A percentile compares a stretch with the other conserved stretches of the same genome.
phyloP scores from a whole-genome alignment of 345 rosid genomes.

The Erodium maritimum region DNA sequence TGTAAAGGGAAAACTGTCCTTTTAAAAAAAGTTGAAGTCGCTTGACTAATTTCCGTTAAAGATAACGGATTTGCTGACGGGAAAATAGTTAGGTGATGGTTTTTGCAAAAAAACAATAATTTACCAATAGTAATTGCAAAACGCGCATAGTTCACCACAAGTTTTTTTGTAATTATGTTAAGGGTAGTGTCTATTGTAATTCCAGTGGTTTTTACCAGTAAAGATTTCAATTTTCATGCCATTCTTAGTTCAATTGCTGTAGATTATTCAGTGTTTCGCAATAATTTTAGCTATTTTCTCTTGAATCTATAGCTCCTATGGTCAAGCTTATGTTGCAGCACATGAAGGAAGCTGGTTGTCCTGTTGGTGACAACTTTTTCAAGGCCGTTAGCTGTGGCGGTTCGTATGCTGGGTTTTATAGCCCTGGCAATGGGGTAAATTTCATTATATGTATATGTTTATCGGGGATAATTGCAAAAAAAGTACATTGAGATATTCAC shows the following conservation, averaged over 20 bases:
- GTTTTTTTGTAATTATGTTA: too few relatives aligned
- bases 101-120: too few relatives aligned
- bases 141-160: too few relatives aligned
- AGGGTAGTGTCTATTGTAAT: too few relatives aligned
- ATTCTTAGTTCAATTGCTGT: neutral
- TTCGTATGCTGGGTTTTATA: conserved; percentile 41
- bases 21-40: too few relatives aligned
- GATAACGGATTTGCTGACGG: too few relatives aligned
- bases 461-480: neutral
- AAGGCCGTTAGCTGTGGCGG: conserved; percentile 43
- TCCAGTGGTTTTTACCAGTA: too few relatives aligned
- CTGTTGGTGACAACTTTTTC: conserved; percentile 45
- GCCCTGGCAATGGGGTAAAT: conserved; percentile 46
- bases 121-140: too few relatives aligned
- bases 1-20: too few relatives aligned
- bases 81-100: too few relatives aligned
- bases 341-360: conserved; percentile 66
- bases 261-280: conserved; percentile 1
- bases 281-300: neutral
- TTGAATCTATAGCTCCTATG: conserved; percentile 44
- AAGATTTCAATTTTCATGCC: too few relatives aligned
- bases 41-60: too few relatives aligned
- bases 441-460: neutral
- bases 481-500: neutral
- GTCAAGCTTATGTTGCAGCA: conserved; percentile 65